Evolutionary conservation across 768 basidiomycete genomes (phyloP), one percentile per base, ranked within the genome.

Genomic region (Glaciozyma martinii): DNA sequence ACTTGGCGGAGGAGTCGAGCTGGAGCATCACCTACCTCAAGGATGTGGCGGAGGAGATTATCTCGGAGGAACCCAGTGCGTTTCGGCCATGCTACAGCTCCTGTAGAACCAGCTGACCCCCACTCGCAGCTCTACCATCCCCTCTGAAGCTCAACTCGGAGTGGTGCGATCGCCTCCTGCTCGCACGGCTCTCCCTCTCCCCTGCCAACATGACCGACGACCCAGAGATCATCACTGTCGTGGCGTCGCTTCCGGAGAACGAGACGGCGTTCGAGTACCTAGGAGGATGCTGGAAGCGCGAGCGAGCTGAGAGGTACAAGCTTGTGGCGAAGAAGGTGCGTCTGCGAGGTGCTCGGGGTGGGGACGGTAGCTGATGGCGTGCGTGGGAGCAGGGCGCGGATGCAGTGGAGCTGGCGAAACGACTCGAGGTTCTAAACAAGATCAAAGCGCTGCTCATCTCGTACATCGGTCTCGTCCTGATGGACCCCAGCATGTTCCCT

Each of bases 401-500:
- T 10, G 29, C 55, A 7, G 44, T 66, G 5, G 76, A 78, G 29
- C 68, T 63, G 21, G 81, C 85, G 66, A 78, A 79, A 69, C 90
- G 88, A 40, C 76, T 82, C 16, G 76, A 74, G 33, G 76, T 82
- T n/a, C 79, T 90, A 27, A 88, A 91, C 50, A 89, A 85, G 75
- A 75, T 88, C 44, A 85, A 87, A n/a, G 82, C 87, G 62, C 80
- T 95, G 21, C 77, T 97, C 57, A 83, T 98, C 68, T 90, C 87
- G 62, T 95, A 95, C 77, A 58, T 74, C 16, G 93, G 92, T 8
- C 81, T 97, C 56, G 87, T 83, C 29, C 79, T 99, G 15, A 90
- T 93, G 77, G 92, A 93, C 65, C 89, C 93, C 2, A 85, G 85
- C 46, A 93, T 97, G 87, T 98, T 99, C 71, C 88, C 90, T 56